These are phyloP conservation scores for Nicotiana rustica DNA, from an alignment of 305 asterid species.

Conservation along the genomic window DNA sequence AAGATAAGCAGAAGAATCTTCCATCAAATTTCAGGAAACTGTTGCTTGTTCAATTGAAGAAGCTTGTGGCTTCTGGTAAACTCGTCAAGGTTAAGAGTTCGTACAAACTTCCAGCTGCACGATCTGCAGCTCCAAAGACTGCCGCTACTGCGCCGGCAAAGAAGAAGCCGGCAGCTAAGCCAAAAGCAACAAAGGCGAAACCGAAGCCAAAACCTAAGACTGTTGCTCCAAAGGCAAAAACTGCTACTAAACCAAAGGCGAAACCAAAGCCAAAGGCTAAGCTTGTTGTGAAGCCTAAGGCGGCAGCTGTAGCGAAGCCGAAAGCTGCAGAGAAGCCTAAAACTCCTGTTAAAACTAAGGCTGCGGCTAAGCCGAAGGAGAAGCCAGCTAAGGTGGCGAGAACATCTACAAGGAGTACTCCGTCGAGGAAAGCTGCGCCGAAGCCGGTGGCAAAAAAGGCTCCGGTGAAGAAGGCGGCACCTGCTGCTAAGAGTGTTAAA, in stretches of 20 bases:
- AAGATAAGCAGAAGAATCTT: slow-evolving; percentile 76
- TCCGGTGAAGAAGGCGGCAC: slow-evolving; percentile 50
- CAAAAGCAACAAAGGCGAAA: slow-evolving; percentile 43
- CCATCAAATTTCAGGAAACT: slow-evolving; percentile 80
- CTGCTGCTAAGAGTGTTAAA: slow-evolving; percentile 56
- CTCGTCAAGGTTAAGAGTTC: slow-evolving; percentile 79
- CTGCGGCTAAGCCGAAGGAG: slow-evolving; percentile 37
- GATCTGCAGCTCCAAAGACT: slow-evolving; percentile 43
- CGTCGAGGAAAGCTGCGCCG: slow-evolving; percentile 54
- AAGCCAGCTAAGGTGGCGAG: slow-evolving; percentile 56
- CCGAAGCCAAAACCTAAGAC: slow-evolving; percentile 51
- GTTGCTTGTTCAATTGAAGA: slow-evolving; percentile 74
- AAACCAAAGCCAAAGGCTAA: slow-evolving; percentile 52
- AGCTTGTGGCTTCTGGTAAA: slow-evolving; percentile 71
- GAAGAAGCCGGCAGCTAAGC: slow-evolving; percentile 54
- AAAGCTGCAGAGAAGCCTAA: slow-evolving; percentile 12
- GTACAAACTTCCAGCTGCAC: slow-evolving; percentile 67
- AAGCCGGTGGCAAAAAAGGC: slow-evolving; percentile 41
- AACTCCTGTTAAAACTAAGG: slow-evolving; percentile 35
- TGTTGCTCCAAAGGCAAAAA: slow-evolving; percentile 48
- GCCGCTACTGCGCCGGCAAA: slow-evolving; percentile 47
- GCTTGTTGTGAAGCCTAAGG: slow-evolving; percentile 45
- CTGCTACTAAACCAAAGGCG: slow-evolving; percentile 45
- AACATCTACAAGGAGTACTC: slow-evolving; percentile 55
- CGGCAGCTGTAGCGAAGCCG: slow-evolving; percentile 22